These are phyloP conservation scores for Cutaneotrichosporon spelunceum DNA, from an alignment of 1,284 basidiomycete genomes.

Conservation along the genomic window DNA sequence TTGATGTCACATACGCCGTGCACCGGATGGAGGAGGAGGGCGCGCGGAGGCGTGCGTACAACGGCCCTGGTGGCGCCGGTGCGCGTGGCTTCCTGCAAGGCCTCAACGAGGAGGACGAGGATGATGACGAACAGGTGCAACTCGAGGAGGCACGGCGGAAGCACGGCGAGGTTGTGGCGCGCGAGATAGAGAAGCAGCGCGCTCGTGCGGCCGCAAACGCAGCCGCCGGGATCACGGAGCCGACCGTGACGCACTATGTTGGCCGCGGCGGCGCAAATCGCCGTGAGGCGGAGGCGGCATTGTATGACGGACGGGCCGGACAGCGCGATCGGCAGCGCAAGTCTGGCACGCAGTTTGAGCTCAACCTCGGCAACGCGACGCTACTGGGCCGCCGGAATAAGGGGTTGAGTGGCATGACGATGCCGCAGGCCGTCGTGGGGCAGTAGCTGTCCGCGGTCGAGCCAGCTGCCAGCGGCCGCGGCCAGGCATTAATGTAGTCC, in stretches of 20 bases:
- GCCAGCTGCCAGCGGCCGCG: background rate
- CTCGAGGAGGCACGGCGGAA: constrained; percentile 56
- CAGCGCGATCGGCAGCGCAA: constrained; percentile 58
- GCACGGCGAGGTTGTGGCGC: constrained; percentile 54
- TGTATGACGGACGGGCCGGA: constrained; percentile 71
- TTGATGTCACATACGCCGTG: constrained; percentile 98
- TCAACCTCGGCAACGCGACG: constrained; percentile 79
- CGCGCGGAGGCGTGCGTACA: constrained; percentile 73
- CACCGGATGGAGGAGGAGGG: constrained; percentile 99
- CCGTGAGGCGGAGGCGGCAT: constrained; percentile 53
- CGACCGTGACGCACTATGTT: constrained; percentile 51
- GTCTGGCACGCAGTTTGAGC: constrained; percentile 60
- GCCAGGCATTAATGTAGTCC: background rate
- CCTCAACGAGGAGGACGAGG: constrained; percentile 91
- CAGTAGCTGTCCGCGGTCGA: background rate
- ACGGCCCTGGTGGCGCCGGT: constrained; percentile 65
- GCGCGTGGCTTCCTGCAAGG: constrained; percentile 74
- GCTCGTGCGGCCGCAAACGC: constrained; percentile 49
- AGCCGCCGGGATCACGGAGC: constrained; percentile 52
- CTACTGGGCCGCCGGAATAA: constrained; percentile 60
- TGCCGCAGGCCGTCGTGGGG: constrained; percentile 10
- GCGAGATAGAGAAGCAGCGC: constrained; percentile 51
- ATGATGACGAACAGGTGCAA: constrained; percentile 57
- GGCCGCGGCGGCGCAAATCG: constrained; percentile 53
- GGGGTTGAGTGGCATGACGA: background rate